These are phyloP conservation scores for Aspergillus novofumigatus DNA, from an alignment of 2,329 filamentous ascomycete genomes.

Conservation along the genomic window DNA sequence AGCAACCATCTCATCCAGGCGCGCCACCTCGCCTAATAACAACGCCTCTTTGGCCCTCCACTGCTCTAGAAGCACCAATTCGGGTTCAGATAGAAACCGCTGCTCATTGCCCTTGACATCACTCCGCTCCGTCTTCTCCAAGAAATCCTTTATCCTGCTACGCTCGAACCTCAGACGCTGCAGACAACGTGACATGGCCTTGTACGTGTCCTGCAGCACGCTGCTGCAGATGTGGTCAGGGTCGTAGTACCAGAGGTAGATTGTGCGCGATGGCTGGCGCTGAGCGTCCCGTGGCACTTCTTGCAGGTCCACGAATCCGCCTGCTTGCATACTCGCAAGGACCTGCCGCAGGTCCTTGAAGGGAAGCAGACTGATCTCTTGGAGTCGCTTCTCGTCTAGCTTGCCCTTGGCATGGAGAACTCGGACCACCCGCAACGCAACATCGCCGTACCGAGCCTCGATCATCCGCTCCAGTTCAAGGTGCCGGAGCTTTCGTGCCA, in stretches of 20 bases:
- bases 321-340: conserved; percentile 79
- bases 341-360: conserved; percentile 80
- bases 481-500: conserved; percentile 68
- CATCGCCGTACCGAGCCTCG: conserved; percentile 68
- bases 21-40: conserved; percentile 71
- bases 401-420: conserved; percentile 85
- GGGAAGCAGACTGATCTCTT: conserved; percentile 74
- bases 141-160: conserved; percentile 64
- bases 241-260: conserved; percentile 93
- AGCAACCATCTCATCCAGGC: conserved; percentile 80
- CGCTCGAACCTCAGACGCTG: conserved; percentile 77
- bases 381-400: conserved; percentile 87
- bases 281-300: conserved; percentile 88
- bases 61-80: conserved; percentile 64
- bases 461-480: conserved; percentile 79
- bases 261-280: conserved; percentile 73
- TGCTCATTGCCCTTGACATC: conserved; percentile 84
- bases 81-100: conserved; percentile 69
- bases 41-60: conserved; percentile 63
- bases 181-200: conserved; percentile 78
- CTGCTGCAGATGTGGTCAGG: conserved; percentile 64
- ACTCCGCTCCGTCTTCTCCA: conserved; percentile 76
- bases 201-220: conserved; percentile 78
- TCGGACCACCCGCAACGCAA: conserved; percentile 76
- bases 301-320: conserved; percentile 84